Evolutionary conservation across 2,329 filamentous ascomycete species (phyloP).

Genomic region (Pyrenochaeta sp.): DNA sequence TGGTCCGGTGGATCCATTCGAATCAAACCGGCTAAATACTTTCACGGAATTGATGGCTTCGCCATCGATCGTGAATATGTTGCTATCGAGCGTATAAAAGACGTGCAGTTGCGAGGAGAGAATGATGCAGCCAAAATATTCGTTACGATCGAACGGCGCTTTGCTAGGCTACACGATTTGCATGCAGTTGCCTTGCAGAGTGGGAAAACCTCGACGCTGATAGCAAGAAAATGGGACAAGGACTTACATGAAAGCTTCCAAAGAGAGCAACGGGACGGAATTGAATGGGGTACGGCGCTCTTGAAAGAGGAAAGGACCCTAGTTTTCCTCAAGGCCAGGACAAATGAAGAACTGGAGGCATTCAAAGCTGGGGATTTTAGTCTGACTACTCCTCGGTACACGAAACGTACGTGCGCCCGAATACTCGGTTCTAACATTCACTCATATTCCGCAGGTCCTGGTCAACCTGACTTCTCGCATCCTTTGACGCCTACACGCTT

Average conservation of each 20-base stretch:
- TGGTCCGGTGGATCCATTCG: constrained; percentile 84
- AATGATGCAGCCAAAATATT: constrained; percentile 62
- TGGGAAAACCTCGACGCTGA: neutral
- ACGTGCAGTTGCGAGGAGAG: constrained; percentile 59
- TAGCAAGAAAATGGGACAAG: neutral
- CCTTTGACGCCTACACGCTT: constrained; percentile 70
- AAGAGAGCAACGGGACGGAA: constrained; percentile 10
- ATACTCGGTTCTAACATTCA: neutral
- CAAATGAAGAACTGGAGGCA: constrained; percentile 46
- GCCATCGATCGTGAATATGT: constrained; percentile 22
- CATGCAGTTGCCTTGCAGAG: no score
- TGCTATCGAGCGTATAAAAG: constrained; percentile 55
- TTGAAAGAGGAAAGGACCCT: constrained; percentile 67
- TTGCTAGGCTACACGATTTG: constrained; percentile 43
- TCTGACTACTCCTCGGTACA: constrained; percentile 43
- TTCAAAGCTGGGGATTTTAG: constrained; percentile 35
- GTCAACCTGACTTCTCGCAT: constrained; percentile 63
- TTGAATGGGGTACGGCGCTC: constrained; percentile 42
- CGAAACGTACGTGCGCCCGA: constrained; percentile 40
- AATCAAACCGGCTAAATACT: constrained; percentile 51
- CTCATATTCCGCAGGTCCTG: constrained; percentile 52
- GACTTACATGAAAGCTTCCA: constrained; percentile 1
- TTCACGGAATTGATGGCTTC: constrained; percentile 13
- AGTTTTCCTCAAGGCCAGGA: constrained; percentile 67
- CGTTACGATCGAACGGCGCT: constrained; percentile 64